Base-by-base conservation (phyloP, 2,329 filamentous ascomycete species). In the Bipolaris victoriae region DNA sequence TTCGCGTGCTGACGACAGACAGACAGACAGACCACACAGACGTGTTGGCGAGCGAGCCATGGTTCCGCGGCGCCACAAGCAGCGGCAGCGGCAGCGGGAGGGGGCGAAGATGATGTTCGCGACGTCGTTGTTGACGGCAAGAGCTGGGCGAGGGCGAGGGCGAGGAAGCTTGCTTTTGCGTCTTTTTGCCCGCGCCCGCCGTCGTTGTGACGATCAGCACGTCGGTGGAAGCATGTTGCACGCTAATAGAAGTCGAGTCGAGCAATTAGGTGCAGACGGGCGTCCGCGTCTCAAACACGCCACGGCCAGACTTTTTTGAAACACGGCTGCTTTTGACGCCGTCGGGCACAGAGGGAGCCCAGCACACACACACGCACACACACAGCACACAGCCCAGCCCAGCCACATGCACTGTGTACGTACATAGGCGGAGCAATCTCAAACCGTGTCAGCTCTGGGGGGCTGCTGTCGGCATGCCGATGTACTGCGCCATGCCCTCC, bases 1-100 rank as follows among this genome's bases (percentile, higher is more conserved):
- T 29, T 24, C 49, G 55, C 51, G 55, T 46, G 48, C 48, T 65
- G 57, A 66, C 61, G 51, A 49, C 60, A 57, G 58, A 53, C 60
- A 62, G 62, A 63, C 48, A 55, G 58, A 53, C 60, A 62, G 62
- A 63, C 48, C n/a, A 16, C 36, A 49, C 53, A 51, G n/a, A 24
- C 7, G 26, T 39, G 44, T 22, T 26, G 26, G 48, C 18, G 22
- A 49, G 24, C n/a, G 36, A 39, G 16, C 20, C 16, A 20, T 40
- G 39, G 52, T 43, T 49, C 40, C 47, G 52, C 36, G 36, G 43
- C 52, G 36, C 45, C 52, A 57, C 52, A 62, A 62, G 49, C 26
- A 16, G 10, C 7, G 18, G 26, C 11, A 20, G 43, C 24, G 6
- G 24, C 24, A 20, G 43, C 24, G 41, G 9, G 43, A 24, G 22